Evolutionary conservation across 345 rosid genomes (phyloP).

Genomic region (Arabis alpina): DNA sequence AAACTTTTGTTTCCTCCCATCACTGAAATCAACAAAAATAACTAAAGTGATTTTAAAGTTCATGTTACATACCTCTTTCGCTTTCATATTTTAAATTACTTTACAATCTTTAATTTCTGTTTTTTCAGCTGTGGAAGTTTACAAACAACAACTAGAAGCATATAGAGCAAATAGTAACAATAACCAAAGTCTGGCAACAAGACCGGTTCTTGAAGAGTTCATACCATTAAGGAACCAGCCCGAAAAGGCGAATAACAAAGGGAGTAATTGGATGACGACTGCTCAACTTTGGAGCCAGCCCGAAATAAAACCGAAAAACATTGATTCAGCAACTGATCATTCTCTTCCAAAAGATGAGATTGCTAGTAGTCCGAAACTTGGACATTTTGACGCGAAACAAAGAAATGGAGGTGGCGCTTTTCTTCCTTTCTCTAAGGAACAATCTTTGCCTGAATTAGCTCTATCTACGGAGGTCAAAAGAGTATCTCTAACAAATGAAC

Average conservation of each 20-base stretch:
- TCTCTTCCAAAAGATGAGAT: conserved; percentile 43
- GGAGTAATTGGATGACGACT: conserved; percentile 82
- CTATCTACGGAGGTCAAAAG: conserved; percentile 67
- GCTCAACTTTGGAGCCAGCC: conserved; percentile 97
- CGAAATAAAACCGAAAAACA: conserved; percentile 36
- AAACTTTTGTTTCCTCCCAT: conserved; percentile 37
- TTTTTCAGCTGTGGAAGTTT: conserved; percentile 78
- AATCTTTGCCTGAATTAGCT: conserved; percentile 71
- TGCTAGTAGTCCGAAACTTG: conserved; percentile 55
- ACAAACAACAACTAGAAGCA: conserved; percentile 79
- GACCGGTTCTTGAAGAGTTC: conserved; percentile 90
- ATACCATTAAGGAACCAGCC: conserved; percentile 73
- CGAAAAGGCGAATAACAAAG: conserved; percentile 57
- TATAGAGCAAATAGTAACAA: conserved; percentile 51
- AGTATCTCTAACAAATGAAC: conserved; percentile 43
- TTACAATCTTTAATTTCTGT: conserved; percentile 1
- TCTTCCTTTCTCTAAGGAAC: conserved; percentile 88
- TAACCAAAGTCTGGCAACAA: conserved; percentile 50
- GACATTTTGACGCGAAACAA: conserved; percentile 58
- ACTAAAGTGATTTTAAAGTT: conserved; percentile 36
- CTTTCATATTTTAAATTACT: conserved; percentile 23
- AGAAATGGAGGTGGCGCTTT: conserved; percentile 91
- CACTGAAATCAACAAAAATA: conserved; percentile 38
- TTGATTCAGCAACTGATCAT: conserved; percentile 30
- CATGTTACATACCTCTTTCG: conserved; percentile 34